Conservation (phyloP, 306 rosid species). For the Acmispon strigosus region DNA sequence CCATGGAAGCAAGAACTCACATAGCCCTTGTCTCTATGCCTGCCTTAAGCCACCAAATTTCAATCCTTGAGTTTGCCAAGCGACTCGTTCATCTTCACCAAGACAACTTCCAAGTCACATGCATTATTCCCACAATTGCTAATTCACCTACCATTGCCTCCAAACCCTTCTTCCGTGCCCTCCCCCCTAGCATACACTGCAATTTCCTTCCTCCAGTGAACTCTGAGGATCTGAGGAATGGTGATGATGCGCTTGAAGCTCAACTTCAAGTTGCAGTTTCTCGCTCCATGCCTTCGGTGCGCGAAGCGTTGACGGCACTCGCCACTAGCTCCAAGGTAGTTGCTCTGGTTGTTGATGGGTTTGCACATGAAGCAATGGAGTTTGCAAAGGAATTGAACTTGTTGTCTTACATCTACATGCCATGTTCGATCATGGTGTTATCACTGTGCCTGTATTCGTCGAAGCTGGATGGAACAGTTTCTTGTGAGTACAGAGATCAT, state of each 20-base stretch:
- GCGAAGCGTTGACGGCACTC: conserved; percentile 3
- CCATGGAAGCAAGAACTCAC: conserved; percentile 32
- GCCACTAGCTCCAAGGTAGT: neutral
- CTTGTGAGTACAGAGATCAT: conserved; percentile 27
- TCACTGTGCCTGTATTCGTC: conserved; percentile 15
- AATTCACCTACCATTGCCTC: neutral
- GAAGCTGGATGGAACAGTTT: conserved; percentile 13
- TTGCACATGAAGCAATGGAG: conserved; percentile 20
- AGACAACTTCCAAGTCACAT: conserved; percentile 19
- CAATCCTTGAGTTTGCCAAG: conserved; percentile 34
- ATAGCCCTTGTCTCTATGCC: conserved; percentile 26
- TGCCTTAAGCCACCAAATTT: conserved; percentile 21
- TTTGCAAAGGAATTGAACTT: conserved; percentile 21
- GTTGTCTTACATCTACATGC: conserved; percentile 28
- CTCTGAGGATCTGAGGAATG: neutral
- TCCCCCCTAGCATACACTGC: conserved; percentile 19
- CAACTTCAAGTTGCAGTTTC: conserved; percentile 7
- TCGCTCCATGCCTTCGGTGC: conserved; percentile 15
- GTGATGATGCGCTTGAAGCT: neutral
- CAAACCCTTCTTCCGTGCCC: conserved; percentile 6
- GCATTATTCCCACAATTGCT: conserved; percentile 28
- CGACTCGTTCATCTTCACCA: conserved; percentile 13
- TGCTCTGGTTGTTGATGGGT: conserved; percentile 27
- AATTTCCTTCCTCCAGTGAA: conserved; percentile 27
- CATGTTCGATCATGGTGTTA: conserved; percentile 24